Conservation (phyloP, 768 basidiomycete genomes). For the Suillus discolor region DNA sequence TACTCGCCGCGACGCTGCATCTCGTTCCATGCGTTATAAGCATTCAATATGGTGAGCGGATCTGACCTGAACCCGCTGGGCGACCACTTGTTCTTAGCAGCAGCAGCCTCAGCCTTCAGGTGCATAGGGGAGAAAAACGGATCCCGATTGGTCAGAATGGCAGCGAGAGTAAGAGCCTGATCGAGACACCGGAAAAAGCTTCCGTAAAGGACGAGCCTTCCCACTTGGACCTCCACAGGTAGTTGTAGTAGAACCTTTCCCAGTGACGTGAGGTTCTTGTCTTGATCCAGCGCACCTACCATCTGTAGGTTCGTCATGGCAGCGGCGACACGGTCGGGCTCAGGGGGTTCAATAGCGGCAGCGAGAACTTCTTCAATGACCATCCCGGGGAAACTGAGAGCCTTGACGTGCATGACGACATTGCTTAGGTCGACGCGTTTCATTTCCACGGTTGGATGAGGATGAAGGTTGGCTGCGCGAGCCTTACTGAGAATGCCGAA, state of each 20-base stretch:
- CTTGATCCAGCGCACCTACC: conserved; percentile 83
- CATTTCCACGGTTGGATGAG: conserved; percentile 95
- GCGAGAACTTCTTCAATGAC: conserved; percentile 85
- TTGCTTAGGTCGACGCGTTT: conserved; percentile 87
- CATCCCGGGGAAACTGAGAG: conserved; percentile 85
- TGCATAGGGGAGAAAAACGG: conserved; percentile 87
- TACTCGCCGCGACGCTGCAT: conserved; percentile 70
- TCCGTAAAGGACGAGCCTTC: conserved; percentile 86
- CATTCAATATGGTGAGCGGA: conserved; percentile 73
- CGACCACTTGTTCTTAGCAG: conserved; percentile 77
- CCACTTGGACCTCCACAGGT: conserved; percentile 89
- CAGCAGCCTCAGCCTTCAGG: conserved; percentile 68
- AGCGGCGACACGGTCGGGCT: conserved; percentile 67
- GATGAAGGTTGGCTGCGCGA: conserved; percentile 61
- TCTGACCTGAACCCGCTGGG: conserved; percentile 84
- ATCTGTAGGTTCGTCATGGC: conserved; percentile 80
- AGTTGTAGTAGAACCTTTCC: conserved; percentile 87
- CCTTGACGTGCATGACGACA: conserved; percentile 96
- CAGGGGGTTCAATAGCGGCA: conserved; percentile 88
- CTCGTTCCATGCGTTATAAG: conserved; percentile 81
- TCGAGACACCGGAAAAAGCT: conserved; percentile 93
- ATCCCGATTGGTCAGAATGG: conserved; percentile 86
- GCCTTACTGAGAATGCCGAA: conserved; percentile 76
- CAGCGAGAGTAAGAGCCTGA: conserved; percentile 86
- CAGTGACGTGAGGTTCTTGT: conserved; percentile 80